A percentile compares a stretch with the other conserved stretches of the same genome.
Conservation (phyloP, 1,284 basidiomycete genomes). For the Heliocybe sulcata region DNA sequence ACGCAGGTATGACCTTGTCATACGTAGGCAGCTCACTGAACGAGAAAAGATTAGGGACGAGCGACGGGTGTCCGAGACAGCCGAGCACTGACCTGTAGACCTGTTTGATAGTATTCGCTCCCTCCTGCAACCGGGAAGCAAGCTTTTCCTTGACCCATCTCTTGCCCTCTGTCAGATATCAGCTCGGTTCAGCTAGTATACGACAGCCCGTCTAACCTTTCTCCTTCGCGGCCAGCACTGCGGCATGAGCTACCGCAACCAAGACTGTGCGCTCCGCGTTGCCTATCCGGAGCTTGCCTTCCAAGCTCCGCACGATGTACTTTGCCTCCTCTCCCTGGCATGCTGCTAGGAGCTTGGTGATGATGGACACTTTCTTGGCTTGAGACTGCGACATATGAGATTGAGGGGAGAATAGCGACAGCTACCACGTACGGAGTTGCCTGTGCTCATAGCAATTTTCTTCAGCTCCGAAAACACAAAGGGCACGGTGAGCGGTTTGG, state of each 20-base stretch:
- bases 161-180: constrained; percentile 46
- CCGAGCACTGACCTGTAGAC: constrained; percentile 73
- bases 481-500: constrained; percentile 84
- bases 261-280: constrained; percentile 93
- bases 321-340: constrained; percentile 90
- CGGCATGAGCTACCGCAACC: constrained; percentile 83
- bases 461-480: constrained; percentile 83
- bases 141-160: constrained; percentile 74
- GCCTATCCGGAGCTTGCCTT: constrained; percentile 96
- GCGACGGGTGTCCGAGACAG: background rate
- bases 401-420: background rate
- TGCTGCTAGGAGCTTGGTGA: constrained; percentile 90
- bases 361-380: constrained; percentile 92
- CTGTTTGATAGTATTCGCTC: constrained; percentile 74
- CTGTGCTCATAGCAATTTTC: constrained; percentile 81
- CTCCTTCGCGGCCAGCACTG: constrained; percentile 73
- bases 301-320: constrained; percentile 92
- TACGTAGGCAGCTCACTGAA: constrained; percentile 89
- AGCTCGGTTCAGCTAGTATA: background rate
- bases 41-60: constrained; percentile 3
- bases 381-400: constrained; percentile 57
- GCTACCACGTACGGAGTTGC: constrained; percentile 59
- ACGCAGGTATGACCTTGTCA: constrained; percentile 89
- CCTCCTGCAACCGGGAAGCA: constrained; percentile 72
- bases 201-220: constrained; percentile 34